Evolutionary conservation across 2,329 filamentous ascomycete genomes (phyloP), one percentile per base, ranked within the genome.

Genomic region (Curvularia eragrostidis): DNA sequence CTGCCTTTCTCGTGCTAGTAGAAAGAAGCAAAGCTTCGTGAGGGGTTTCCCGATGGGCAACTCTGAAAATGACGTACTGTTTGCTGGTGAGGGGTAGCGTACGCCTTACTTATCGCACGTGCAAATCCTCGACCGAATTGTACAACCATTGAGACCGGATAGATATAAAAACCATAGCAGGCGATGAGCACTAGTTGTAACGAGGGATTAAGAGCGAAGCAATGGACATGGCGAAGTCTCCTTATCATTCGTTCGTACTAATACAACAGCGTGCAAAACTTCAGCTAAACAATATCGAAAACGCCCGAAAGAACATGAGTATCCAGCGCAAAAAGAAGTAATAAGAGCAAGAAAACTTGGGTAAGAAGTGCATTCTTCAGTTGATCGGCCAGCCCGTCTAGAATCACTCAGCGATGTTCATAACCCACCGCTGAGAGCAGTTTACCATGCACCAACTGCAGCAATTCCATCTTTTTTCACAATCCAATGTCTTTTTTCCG

Each of bases 1-100:
- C 34, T 38, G 42, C 32, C 39, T 41, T 59, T 63, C 55, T 61
- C 30, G 36, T 49, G 43, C 42, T 57, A 56, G 52, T 30, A 42
- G 12, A 30, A 38, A 19, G 43, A 42, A 48, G 48, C 19, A 34
- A 39, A 32, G 23, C 36, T 19, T 21, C 42, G 46, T 49, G 59
- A 52, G 59, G 42, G 53, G 48, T 65, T 66, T 66, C 51, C 65
- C 64, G 65, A 60, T 64, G 62, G 65, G 49, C 53, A 68, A 66
- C 56, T 53, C 48, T 42, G 28, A 47, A 44, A 44, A 65, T 67
- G 65, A 68, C 62, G 65, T 65, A 63, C 56, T 21, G 24, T 12
- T 26, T 53, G 30, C 18, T 13, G 19, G 30, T 61, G 55, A 47
- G 49, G 57, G 49, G 53, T 32, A 53, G 19, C n/a, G 19, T 15